phyloP scores from a whole-genome alignment of 2,329 filamentous ascomycete genomes.

The Bipolaris oryzae region DNA sequence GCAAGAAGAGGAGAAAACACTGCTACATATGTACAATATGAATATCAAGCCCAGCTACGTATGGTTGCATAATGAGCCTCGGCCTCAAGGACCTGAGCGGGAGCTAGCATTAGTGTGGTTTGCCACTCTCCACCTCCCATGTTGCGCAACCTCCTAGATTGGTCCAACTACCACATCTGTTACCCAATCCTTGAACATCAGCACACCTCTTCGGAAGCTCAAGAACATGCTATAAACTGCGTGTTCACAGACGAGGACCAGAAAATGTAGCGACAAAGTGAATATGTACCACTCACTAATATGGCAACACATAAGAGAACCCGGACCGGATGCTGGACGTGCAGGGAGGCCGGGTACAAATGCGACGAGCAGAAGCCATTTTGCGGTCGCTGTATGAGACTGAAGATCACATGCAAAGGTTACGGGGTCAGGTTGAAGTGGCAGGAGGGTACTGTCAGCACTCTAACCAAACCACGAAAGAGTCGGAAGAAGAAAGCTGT shows the following conservation, averaged over 20 bases:
- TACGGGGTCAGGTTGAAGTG: constrained; percentile 41
- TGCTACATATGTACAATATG: too few relatives aligned
- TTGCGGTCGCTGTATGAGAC: constrained; percentile 34
- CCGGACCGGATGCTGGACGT: constrained; percentile 43
- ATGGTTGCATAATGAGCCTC: not conserved
- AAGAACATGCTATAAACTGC: not conserved
- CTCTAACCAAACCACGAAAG: constrained; percentile 21
- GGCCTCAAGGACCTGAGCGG: not conserved
- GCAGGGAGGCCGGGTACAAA: constrained; percentile 42
- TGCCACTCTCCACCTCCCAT: constrained; percentile 9
- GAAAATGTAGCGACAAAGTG: not conserved
- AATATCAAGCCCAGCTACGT: too few relatives aligned
- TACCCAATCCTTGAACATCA: not conserved
- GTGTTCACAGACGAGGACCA: not conserved
- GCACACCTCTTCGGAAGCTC: not conserved
- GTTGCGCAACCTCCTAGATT: not conserved
- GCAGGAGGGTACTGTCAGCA: constrained; percentile 25
- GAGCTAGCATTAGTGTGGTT: constrained; percentile 12
- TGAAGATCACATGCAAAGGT: constrained; percentile 40
- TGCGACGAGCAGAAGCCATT: constrained; percentile 41
- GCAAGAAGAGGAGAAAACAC: too few relatives aligned
- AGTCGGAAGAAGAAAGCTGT: constrained; percentile 22
- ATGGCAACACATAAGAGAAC: constrained; percentile 37
- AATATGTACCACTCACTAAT: constrained; percentile 11
- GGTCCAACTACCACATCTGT: not conserved